Conservation (phyloP, 2,329 filamentous ascomycete species). For the Fusarium ambrosium region DNA sequence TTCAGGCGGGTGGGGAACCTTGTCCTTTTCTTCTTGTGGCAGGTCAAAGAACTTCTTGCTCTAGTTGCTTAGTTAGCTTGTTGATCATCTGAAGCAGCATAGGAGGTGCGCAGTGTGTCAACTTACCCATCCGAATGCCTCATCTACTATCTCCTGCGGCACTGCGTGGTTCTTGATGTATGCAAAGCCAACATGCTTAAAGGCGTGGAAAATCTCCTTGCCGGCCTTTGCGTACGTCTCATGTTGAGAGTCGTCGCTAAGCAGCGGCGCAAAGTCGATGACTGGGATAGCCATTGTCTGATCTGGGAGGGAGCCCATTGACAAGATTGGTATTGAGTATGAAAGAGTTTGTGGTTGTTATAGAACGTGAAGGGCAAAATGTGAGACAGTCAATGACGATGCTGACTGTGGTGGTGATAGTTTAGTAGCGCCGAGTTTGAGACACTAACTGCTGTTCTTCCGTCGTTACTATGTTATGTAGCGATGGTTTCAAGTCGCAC, state of each 20-base stretch:
- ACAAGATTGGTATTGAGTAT: background rate
- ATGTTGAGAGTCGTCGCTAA: constrained; percentile 10
- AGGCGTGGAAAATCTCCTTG: constrained; percentile 46
- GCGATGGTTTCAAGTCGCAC: background rate
- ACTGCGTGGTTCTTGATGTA: constrained; percentile 54
- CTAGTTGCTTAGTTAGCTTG: constrained; percentile 31
- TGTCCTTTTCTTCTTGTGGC: constrained; percentile 47
- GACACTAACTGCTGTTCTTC: background rate
- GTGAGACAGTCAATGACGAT: background rate
- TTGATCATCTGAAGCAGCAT: background rate
- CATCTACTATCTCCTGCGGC: constrained; percentile 50
- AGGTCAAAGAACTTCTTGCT: constrained; percentile 49
- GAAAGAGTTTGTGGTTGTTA: background rate
- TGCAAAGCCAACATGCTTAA: constrained; percentile 51
- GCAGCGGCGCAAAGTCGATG: constrained; percentile 37
- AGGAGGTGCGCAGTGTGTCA: background rate
- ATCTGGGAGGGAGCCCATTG: background rate
- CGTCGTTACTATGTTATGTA: background rate
- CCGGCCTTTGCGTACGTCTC: constrained; percentile 23
- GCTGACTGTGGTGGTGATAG: background rate
- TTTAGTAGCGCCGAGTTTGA: background rate
- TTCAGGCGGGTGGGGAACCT: constrained; percentile 47
- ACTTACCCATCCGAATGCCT: constrained; percentile 54
- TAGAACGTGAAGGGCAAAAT: background rate
- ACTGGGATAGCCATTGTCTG: constrained; percentile 33